Base-by-base conservation (phyloP, 306 rosid genomes). In the Trifolium fragiferum region DNA sequence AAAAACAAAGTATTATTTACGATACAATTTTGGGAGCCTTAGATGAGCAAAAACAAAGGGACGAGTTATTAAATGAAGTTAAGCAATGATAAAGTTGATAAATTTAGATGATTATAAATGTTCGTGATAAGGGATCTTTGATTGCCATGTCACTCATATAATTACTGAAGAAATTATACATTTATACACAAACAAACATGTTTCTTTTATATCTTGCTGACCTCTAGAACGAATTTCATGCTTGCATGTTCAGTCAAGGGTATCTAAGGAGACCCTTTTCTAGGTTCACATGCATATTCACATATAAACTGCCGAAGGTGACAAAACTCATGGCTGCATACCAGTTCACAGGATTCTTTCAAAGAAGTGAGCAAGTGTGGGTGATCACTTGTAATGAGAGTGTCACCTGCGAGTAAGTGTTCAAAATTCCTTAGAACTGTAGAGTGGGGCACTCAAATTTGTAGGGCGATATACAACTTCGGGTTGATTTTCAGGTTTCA, bases 221-320 rank as follows among this genome's bases (percentile, higher is more conserved):
- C 32, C 43, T 37, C 65, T 65, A 49, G 35, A 64, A 50, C 64
- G 51, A 37, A 75, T 23, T 50, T 51, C 16, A 21, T 75, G 66
- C 64, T 27, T 50, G 65, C 49, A 38, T 19, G 43, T 64, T 64
- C 41, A 15, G 37, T 32, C 63, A 19, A 14, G 9, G 40, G 16
- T 13, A 64, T 64, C 37, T 21, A 75, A 64, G 43, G 20, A 51
- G 65, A 49, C 21, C 16, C 13, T 75, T 15, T 38, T 55, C 65
- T 67, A 53, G 41, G 46, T 65, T 75, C 73, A 14, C 57, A 10
- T 37, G 73, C 46, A n/a, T 75, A n/a, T 65, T 50, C 65, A 53
- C 32, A 53, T 37, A 30, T 30, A 4, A 30, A 30, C 33, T 30
- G 1, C 33, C 33, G 33, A 30, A 4, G 33, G 33, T 30, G 33